Evolutionary conservation across 352 stramenopile species (phyloP).

Genomic region (Pythium folliculosum): DNA sequence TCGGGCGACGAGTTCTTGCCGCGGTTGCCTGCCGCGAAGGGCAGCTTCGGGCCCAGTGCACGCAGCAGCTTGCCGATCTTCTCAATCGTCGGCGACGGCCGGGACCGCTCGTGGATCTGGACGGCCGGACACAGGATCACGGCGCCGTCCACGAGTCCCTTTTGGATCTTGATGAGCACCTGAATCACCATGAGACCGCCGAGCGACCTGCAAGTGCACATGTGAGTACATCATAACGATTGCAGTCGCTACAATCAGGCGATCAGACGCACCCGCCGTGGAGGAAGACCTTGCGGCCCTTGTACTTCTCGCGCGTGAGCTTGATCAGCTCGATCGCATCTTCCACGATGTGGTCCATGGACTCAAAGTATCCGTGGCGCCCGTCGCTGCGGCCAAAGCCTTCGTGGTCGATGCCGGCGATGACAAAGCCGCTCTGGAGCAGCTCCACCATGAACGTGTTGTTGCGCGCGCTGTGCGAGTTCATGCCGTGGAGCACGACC

Average conservation of each 20-base stretch:
- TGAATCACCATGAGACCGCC: slow-evolving; percentile 68
- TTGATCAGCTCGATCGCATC: slow-evolving; percentile 69
- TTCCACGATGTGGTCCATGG: slow-evolving; percentile 55
- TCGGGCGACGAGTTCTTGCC: slow-evolving; percentile 67
- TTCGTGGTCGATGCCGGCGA: slow-evolving; percentile 68
- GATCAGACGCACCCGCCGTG: slow-evolving; percentile 51
- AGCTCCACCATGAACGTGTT: slow-evolving; percentile 75
- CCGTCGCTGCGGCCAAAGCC: slow-evolving; percentile 78
- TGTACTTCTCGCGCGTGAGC: slow-evolving; percentile 60
- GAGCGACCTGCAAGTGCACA: slow-evolving; percentile 49
- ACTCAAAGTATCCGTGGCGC: slow-evolving; percentile 75
- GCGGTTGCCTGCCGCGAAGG: slow-evolving; percentile 54
- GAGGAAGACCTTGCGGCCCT: slow-evolving; percentile 68
- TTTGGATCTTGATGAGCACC: slow-evolving; percentile 47
- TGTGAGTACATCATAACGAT: slow-evolving; percentile 8
- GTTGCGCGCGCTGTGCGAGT: slow-evolving; percentile 80
- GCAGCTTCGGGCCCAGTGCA: slow-evolving; percentile 64
- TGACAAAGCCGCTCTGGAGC: slow-evolving; percentile 60
- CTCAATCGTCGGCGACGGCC: slow-evolving; percentile 50
- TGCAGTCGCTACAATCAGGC: neutral
- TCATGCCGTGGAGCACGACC: slow-evolving; percentile 76
- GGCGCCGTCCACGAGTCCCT: slow-evolving; percentile 60
- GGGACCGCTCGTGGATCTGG: slow-evolving; percentile 61
- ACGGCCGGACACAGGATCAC: slow-evolving; percentile 72
- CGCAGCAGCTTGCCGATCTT: slow-evolving; percentile 52